These are phyloP conservation scores for Perkinsela sp. DNA, from an alignment of 208 protist genomes.

Conservation along the genomic window DNA sequence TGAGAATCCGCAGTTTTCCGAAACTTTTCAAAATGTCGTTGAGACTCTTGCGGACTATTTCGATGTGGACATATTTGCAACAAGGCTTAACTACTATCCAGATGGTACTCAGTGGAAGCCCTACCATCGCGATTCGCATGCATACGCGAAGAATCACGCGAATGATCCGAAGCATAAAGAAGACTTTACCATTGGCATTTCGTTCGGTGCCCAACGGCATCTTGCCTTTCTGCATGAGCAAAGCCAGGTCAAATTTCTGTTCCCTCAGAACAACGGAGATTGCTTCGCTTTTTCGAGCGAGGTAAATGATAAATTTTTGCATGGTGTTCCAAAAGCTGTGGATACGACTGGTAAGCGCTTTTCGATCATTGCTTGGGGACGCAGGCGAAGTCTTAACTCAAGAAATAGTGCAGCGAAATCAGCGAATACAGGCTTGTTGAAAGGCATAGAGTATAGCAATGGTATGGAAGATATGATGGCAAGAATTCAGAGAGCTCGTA, in stretches of 20 bases:
- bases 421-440: not conserved
- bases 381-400: constrained; percentile 27
- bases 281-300: constrained; percentile 66
- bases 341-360: constrained; percentile 26
- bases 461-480: not conserved
- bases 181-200: constrained; percentile 67
- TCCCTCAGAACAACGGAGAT: constrained; percentile 65
- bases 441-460: not conserved
- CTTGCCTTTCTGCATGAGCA: constrained; percentile 59
- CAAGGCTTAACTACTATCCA: constrained; percentile 64
- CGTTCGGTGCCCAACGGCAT: constrained; percentile 37
- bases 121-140: constrained; percentile 70
- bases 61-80: constrained; percentile 59
- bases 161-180: constrained; percentile 18
- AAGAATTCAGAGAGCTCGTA: not conserved
- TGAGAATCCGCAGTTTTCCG: constrained; percentile 53
- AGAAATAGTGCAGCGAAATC: constrained; percentile 21
- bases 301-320: constrained; percentile 52
- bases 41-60: constrained; percentile 57
- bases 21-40: constrained; percentile 44
- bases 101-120: constrained; percentile 69
- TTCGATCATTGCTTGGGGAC: constrained; percentile 65
- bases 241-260: constrained; percentile 44
- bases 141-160: constrained; percentile 17
- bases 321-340: constrained; percentile 50